Evolutionary conservation across 352 stramenopile species (phyloP).

Genomic region (Globisporangium polare): DNA sequence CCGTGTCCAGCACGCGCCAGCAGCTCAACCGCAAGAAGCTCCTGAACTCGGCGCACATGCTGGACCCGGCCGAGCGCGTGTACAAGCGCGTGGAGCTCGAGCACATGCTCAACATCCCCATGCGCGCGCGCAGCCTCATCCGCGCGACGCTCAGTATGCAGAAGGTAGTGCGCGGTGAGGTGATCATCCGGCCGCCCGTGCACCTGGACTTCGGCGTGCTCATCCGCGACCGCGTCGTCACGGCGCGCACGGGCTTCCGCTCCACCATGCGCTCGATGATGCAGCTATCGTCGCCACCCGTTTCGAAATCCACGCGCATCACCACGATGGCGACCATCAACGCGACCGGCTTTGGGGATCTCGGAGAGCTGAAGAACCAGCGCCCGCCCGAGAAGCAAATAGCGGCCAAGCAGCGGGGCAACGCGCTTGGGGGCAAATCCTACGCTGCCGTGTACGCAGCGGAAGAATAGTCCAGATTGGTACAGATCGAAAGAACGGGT

Average conservation of each 20-base stretch:
- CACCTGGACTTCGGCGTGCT: slow-evolving; percentile 21
- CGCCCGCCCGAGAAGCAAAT: neutral
- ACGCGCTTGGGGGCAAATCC: neutral
- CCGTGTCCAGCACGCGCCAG: neutral
- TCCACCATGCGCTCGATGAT: neutral
- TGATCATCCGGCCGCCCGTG: slow-evolving; percentile 12
- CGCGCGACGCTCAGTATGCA: slow-evolving; percentile 14
- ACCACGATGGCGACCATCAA: neutral
- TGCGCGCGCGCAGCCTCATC: slow-evolving; percentile 17
- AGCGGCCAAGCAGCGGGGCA: neutral
- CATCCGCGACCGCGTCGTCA: slow-evolving; percentile 13
- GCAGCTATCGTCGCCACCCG: neutral
- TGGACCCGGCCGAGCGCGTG: neutral
- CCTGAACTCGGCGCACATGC: slow-evolving; percentile 1
- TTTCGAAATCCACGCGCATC: neutral
- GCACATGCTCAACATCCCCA: slow-evolving; percentile 10
- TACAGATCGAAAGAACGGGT: neutral
- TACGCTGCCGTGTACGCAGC: neutral
- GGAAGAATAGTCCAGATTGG: too few relatives aligned
- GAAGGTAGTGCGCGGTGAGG: slow-evolving; percentile 10
- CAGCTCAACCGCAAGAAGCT: neutral
- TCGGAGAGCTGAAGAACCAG: neutral
- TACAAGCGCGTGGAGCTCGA: slow-evolving; percentile 12
- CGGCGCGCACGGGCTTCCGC: slow-evolving; percentile 3
- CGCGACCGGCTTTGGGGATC: neutral